A percentile compares a stretch with the other conserved stretches of the same genome.
Evolutionary conservation across 2,329 filamentous ascomycete genomes (phyloP).

Genomic region (Escovopsis sp.): DNA sequence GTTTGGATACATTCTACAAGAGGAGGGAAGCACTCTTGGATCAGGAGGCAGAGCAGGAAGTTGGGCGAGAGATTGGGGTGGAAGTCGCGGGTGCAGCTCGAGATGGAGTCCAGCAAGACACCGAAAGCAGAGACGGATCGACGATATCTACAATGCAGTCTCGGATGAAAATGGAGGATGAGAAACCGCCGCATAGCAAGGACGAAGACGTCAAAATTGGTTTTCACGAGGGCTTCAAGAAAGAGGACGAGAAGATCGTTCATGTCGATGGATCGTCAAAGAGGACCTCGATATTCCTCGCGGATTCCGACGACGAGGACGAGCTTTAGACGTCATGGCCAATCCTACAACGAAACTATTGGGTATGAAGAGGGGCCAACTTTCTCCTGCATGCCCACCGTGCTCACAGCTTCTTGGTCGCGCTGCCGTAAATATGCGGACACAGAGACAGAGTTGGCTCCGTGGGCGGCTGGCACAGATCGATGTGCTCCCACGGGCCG

Average conservation of each 20-base stretch:
- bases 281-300: constrained; percentile 22
- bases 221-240: constrained; percentile 1
- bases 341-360: background rate
- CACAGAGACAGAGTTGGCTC: constrained; percentile 28
- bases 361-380: background rate
- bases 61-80: constrained; percentile 11
- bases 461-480: constrained; percentile 26
- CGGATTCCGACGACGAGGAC: constrained; percentile 24
- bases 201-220: too few relatives aligned
- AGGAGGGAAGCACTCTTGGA: constrained; percentile 41
- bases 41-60: constrained; percentile 11
- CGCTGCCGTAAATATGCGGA: constrained; percentile 36
- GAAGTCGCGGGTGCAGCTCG: constrained; percentile 1
- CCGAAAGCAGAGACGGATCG: constrained; percentile 1
- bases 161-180: background rate
- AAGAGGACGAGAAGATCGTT: constrained; percentile 5
- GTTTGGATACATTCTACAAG: constrained; percentile 67
- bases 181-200: too few relatives aligned
- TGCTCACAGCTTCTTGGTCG: constrained; percentile 29
- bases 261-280: constrained; percentile 12
- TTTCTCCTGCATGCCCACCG: background rate
- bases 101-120: constrained; percentile 4
- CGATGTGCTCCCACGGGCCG: constrained; percentile 35
- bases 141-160: background rate
- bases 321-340: constrained; percentile 16